A percentile compares a stretch with the other conserved stretches of the same genome.
These are phyloP conservation scores for Cucurbita pepo DNA, from an alignment of 306 rosid species.

Conservation along the genomic window DNA sequence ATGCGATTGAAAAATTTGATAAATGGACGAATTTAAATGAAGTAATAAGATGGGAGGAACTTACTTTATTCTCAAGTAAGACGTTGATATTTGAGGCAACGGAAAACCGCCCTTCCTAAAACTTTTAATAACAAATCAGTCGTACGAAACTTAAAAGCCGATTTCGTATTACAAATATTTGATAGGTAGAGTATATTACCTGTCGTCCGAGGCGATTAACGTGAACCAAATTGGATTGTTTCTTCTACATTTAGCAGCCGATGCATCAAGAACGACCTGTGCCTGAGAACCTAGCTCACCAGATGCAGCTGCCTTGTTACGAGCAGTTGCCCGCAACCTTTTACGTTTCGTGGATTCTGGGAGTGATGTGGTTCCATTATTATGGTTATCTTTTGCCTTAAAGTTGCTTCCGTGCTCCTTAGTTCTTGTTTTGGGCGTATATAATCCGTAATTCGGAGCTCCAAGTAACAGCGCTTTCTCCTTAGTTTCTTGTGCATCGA, in stretches of 20 bases:
- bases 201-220: constrained; percentile 74
- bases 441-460: constrained; percentile 17
- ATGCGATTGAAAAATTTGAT: not conserved
- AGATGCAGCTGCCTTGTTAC: constrained; percentile 38
- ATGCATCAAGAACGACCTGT: constrained; percentile 41
- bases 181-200: constrained; percentile 27
- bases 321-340: constrained; percentile 47
- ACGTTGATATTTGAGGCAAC: constrained; percentile 78
- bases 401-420: constrained; percentile 44
- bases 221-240: constrained; percentile 86
- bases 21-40: not conserved
- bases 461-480: constrained; percentile 30
- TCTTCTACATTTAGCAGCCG: constrained; percentile 31
- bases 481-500: constrained; percentile 25
- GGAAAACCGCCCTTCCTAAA: constrained; percentile 81
- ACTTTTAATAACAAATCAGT: constrained; percentile 12
- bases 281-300: constrained; percentile 38
- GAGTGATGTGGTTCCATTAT: constrained; percentile 29
- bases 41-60: constrained; percentile 14
- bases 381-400: constrained; percentile 42
- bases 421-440: constrained; percentile 39
- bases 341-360: constrained; percentile 47
- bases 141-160: constrained; percentile 10
- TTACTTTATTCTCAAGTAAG: constrained; percentile 82
- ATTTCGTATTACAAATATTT: not conserved